Evolutionary conservation across 225 moss, liverwort and hornwort species (phyloP).

Genomic region (Rhytidiadelphus loreus): DNA sequence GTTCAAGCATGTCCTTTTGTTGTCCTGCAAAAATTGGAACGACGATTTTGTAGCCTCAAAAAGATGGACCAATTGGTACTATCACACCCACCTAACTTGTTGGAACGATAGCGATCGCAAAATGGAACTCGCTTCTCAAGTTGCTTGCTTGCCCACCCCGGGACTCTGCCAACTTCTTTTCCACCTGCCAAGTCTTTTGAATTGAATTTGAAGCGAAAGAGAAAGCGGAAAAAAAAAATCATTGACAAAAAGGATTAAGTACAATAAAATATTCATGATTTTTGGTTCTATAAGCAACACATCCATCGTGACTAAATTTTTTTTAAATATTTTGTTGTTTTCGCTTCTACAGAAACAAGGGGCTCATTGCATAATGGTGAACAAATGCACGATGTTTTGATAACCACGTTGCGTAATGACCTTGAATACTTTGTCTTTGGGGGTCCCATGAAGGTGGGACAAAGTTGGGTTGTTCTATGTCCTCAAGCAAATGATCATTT

Average conservation of each 20-base stretch:
- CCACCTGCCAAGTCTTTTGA: not conserved
- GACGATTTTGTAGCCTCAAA: not conserved
- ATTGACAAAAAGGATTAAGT: not conserved
- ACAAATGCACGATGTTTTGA: not conserved
- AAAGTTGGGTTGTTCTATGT: not conserved
- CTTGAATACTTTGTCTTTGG: not conserved
- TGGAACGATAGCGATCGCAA: not conserved
- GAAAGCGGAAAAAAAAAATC: not conserved
- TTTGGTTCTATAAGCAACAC: not conserved
- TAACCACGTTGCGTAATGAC: not conserved
- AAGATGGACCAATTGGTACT: not conserved
- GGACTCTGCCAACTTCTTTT: not conserved
- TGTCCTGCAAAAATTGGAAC: not conserved
- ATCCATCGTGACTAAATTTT: not conserved
- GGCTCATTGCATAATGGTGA: not conserved
- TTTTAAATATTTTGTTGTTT: not conserved
- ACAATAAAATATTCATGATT: not conserved
- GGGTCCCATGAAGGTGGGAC: not conserved
- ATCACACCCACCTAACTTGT: not conserved
- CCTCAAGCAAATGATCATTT: accelerated
- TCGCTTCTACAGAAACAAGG: not conserved
- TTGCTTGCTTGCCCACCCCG: not conserved
- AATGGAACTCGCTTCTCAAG: not conserved
- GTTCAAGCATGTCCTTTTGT: not conserved
- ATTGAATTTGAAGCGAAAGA: not conserved